A percentile compares a stretch with the other conserved stretches of the same genome.
Evolutionary conservation across 2,329 filamentous ascomycete species (phyloP).

Genomic region (Colletotrichum eremochloae): DNA sequence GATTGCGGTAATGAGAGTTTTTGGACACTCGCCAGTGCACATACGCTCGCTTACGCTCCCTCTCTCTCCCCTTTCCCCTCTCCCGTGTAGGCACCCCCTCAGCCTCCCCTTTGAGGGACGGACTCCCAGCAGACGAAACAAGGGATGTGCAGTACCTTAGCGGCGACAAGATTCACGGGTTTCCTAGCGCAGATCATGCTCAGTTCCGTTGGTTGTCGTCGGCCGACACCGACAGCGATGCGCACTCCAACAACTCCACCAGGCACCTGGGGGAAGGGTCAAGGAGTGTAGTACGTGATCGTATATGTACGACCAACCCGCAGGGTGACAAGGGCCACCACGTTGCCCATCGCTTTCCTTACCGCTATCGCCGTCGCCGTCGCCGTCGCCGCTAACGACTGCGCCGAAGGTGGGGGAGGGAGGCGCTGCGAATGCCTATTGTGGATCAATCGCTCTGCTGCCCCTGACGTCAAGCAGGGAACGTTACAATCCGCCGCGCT

Average conservation of each 20-base stretch:
- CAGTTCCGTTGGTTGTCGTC: conserved; percentile 10
- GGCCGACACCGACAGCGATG: not conserved
- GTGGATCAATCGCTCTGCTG: not conserved
- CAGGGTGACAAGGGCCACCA: not conserved
- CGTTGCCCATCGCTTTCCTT: conserved; percentile 7
- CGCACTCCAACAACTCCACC: not conserved
- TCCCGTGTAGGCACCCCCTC: too few relatives aligned
- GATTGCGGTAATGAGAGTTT: not conserved
- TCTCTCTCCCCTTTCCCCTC: not conserved
- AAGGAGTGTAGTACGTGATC: too few relatives aligned
- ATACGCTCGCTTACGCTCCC: too few relatives aligned
- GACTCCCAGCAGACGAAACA: not conserved
- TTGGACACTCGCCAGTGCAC: too few relatives aligned
- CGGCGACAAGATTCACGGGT: conserved; percentile 27
- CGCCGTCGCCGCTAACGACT: conserved; percentile 8
- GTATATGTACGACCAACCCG: too few relatives aligned
- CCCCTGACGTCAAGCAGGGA: not conserved
- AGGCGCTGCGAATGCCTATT: not conserved
- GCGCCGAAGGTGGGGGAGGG: not conserved
- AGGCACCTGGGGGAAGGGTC: too few relatives aligned
- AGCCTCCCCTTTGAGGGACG: not conserved
- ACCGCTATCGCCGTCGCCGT: conserved; percentile 21
- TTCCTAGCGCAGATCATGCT: conserved; percentile 34
- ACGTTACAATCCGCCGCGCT: not conserved
- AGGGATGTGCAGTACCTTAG: conserved; percentile 25